Percentiles rank a stretch among this genome's conserved stretches.
Evolutionary conservation across 2,329 filamentous ascomycete genomes (phyloP).

Genomic region (Aspergillus tanneri): DNA sequence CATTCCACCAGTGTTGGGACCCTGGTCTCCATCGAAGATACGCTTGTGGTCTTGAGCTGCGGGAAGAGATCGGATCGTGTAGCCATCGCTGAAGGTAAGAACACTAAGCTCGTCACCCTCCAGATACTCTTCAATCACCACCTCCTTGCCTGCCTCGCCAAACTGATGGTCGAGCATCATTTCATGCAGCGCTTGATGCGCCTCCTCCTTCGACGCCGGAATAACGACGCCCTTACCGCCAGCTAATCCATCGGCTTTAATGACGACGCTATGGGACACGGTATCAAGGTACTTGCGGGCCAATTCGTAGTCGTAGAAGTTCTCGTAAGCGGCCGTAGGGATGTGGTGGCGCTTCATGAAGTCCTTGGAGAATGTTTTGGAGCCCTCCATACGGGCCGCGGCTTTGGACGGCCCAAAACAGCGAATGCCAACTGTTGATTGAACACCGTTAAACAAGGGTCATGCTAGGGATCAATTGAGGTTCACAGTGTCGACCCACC

Average conservation of each 20-base stretch:
- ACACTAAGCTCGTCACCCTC: constrained; percentile 90
- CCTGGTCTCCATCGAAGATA: constrained; percentile 83
- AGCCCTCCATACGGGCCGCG: constrained; percentile 89
- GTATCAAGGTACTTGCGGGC: constrained; percentile 73
- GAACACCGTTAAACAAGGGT: not conserved
- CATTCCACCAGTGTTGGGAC: constrained; percentile 96
- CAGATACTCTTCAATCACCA: constrained; percentile 93
- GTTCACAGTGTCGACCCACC: constrained; percentile 33
- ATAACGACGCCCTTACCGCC: constrained; percentile 96
- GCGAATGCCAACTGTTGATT: constrained; percentile 63
- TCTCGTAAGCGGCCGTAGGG: constrained; percentile 86
- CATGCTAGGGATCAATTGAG: not conserved
- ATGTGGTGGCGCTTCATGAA: constrained; percentile 93
- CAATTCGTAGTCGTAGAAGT: constrained; percentile 74
- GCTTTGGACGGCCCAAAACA: constrained; percentile 83
- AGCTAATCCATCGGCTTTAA: constrained; percentile 90
- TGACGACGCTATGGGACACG: constrained; percentile 73
- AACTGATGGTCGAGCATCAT: constrained; percentile 92
- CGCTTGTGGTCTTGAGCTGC: constrained; percentile 97
- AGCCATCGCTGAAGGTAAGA: constrained; percentile 86
- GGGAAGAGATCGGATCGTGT: constrained; percentile 76
- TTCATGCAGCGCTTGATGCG: constrained; percentile 73
- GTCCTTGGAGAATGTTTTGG: constrained; percentile 96
- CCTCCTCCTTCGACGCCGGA: constrained; percentile 77
- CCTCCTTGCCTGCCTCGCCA: constrained; percentile 79